phyloP scores from a whole-genome alignment of 2,329 filamentous ascomycete genomes.

The Colletotrichum karsti region DNA sequence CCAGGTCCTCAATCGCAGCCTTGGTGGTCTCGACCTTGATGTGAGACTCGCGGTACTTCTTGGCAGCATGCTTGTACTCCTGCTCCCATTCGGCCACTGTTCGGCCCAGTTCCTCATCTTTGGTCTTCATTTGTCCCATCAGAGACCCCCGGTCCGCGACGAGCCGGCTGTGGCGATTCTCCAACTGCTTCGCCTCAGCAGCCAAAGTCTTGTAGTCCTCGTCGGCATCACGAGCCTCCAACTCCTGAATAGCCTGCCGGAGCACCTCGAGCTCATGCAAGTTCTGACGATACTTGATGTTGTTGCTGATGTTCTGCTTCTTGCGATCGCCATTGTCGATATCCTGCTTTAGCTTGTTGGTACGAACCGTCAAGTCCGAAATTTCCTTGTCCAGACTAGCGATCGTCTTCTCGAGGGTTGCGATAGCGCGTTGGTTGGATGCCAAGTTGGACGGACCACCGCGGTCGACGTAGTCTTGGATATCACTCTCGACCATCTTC shows the following conservation, averaged over 20 bases:
- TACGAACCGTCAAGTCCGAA: constrained; percentile 69
- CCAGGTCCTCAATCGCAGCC: constrained; percentile 90
- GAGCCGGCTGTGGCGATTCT: constrained; percentile 73
- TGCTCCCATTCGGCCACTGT: constrained; percentile 83
- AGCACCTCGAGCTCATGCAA: constrained; percentile 74
- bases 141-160: constrained; percentile 78
- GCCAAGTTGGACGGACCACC: constrained; percentile 78
- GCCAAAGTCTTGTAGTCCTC: constrained; percentile 82
- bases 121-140: constrained; percentile 81
- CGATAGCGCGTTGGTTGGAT: constrained; percentile 74
- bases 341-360: constrained; percentile 81
- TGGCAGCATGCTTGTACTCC: constrained; percentile 84
- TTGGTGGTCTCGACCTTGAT: constrained; percentile 92
- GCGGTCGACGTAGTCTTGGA: constrained; percentile 79
- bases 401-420: constrained; percentile 72
- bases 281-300: constrained; percentile 84
- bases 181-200: constrained; percentile 72
- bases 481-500: constrained; percentile 77
- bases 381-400: constrained; percentile 73
- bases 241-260: constrained; percentile 73
- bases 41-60: constrained; percentile 85
- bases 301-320: constrained; percentile 88
- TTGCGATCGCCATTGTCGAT: constrained; percentile 82
- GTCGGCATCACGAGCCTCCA: constrained; percentile 82
- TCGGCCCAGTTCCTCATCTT: constrained; percentile 80